Base-by-base conservation (phyloP, 2,329 filamentous ascomycete species). In the Dichotomopilus funicola region DNA sequence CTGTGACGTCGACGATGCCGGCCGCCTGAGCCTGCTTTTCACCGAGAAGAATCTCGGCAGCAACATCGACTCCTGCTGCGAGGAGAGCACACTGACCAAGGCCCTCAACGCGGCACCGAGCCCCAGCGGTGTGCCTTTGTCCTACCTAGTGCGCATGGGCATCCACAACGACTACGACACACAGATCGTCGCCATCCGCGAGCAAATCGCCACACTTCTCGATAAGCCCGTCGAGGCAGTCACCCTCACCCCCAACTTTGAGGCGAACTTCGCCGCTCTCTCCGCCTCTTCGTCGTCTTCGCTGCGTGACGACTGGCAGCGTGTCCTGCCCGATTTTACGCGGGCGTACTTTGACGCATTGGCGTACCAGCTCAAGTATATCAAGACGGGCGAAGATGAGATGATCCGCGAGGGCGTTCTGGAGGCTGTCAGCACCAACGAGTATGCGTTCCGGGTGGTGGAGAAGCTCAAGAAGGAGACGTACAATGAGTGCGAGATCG, bases 11-110 rank as follows among this genome's bases (percentile, higher is more conserved):
- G 63, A 66, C 1, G 72, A 75, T 27, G 19, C 19, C 4, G 76
- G 77, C 46, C 68, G 72, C 58, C 73, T 82, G 6, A 68, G 72
- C 54, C 70, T 81, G n/a, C 62, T 80, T 42, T 81, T 81, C 66
- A 61, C 66, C 12, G 67, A 71, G 33, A 61, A 64, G 4, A 61
- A 67, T 49, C 70, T 82, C 0, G 78, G 75, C 46, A 67, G 63
- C 62, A 81, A 82, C 67, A 69, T 73, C 56, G 61, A 66, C 63
- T 59, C 74, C 45, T 71, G 72, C 53, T 59, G 73, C 13, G 62
- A 71, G 7, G 64, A 62, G 8, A 58, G 67, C 40, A 68, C 71
- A 7, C 68, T 82, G 33, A 62, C 69, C 36, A 66, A 70, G 34
- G 76, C 78, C 2, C 68, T 81, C 56, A 78, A 80, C 62, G 64